Conservation (phyloP, 2,329 filamentous ascomycete genomes). For the Aspergillus sp. region DNA sequence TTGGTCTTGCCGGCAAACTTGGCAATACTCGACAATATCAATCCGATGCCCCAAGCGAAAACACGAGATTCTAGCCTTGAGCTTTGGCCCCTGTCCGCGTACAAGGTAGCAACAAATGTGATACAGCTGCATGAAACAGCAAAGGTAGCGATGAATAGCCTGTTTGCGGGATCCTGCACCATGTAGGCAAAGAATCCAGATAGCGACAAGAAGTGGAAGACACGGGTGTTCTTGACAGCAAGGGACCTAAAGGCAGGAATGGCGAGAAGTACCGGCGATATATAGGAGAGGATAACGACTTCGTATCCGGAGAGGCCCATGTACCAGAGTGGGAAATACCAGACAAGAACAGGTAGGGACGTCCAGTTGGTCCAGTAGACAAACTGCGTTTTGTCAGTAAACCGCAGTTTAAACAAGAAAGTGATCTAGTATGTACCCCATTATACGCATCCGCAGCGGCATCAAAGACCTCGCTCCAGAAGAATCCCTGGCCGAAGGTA, state of each 20-base stretch:
- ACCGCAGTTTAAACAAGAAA: neutral
- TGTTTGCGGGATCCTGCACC: constrained; percentile 67
- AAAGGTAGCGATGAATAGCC: constrained; percentile 79
- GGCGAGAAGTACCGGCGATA: constrained; percentile 76
- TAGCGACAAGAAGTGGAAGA: constrained; percentile 75
- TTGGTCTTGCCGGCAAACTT: constrained; percentile 95
- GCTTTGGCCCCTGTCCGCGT: constrained; percentile 72
- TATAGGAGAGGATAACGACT: constrained; percentile 77
- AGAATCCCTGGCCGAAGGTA: constrained; percentile 70
- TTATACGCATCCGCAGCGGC: constrained; percentile 87
- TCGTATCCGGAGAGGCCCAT: constrained; percentile 99
- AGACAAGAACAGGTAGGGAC: constrained; percentile 82
- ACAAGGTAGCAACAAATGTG: constrained; percentile 80
- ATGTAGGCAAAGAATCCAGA: constrained; percentile 77
- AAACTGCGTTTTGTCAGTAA: constrained; percentile 58
- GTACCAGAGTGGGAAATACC: constrained; percentile 98
- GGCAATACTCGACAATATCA: constrained; percentile 80
- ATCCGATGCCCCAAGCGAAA: constrained; percentile 74
- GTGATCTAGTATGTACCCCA: constrained; percentile 59
- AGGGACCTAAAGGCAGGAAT: constrained; percentile 68
- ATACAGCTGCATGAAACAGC: constrained; percentile 78
- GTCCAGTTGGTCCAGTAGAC: constrained; percentile 96
- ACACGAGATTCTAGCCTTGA: constrained; percentile 78
- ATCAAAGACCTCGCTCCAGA: constrained; percentile 72
- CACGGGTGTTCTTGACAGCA: constrained; percentile 66